Conservation (phyloP, 2,329 filamentous ascomycete genomes). For the Fusarium albidum region DNA sequence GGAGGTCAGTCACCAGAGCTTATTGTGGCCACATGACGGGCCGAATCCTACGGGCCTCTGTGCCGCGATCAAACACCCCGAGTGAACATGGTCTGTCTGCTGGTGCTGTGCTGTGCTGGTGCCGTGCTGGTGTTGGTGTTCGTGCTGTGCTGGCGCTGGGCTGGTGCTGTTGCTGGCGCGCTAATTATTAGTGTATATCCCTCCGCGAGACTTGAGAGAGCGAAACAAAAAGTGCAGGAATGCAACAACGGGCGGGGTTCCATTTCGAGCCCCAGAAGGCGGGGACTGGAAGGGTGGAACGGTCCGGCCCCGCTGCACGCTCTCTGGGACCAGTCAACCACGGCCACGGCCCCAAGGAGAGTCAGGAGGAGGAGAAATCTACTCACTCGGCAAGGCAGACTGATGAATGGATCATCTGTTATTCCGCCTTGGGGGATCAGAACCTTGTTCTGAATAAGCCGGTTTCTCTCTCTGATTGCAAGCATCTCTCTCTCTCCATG, state of each 20-base stretch:
- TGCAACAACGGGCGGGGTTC: constrained; percentile 11
- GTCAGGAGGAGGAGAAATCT: not conserved
- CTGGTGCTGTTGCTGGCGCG: no score
- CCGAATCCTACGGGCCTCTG: constrained; percentile 22
- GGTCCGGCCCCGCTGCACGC: constrained; percentile 25
- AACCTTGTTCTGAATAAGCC: no score
- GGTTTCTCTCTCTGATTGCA: no score
- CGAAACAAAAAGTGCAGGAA: not conserved
- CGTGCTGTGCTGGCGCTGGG: no score
- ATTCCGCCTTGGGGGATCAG: no score
- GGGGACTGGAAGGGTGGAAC: constrained; percentile 28
- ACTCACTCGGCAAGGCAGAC: no score
- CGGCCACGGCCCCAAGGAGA: constrained; percentile 1
- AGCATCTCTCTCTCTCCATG: no score
- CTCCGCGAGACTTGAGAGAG: not conserved
- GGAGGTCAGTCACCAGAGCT: constrained; percentile 10
- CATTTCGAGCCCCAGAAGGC: constrained; percentile 32
- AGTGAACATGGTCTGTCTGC: not conserved
- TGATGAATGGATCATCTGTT: no score
- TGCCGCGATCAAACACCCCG: constrained; percentile 1
- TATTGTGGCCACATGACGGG: constrained; percentile 22
- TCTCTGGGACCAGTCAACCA: constrained; percentile 3
- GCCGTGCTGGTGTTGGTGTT: no score
- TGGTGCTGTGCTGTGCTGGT: no score
- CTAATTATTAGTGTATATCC: not conserved